These are phyloP conservation scores for Lophiotrema nucula DNA, from an alignment of 495 filamentous ascomycete genomes.

Conservation along the genomic window DNA sequence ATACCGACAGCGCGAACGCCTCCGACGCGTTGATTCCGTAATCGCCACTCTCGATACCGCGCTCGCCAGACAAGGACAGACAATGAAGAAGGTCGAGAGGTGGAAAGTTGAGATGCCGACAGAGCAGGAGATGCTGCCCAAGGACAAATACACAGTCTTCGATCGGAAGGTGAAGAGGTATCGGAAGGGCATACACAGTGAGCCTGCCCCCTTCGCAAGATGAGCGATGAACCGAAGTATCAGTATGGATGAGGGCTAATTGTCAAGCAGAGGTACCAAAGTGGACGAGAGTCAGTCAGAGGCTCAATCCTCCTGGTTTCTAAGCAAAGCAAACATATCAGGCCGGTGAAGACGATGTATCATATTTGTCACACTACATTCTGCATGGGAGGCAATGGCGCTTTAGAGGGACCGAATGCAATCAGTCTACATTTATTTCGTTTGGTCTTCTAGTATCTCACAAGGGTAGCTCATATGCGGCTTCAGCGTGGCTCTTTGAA, in stretches of 20 bases:
- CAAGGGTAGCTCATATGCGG: too few species aligned
- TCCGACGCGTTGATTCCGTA: constrained; percentile 80
- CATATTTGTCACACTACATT: not conserved
- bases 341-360: not conserved
- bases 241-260: constrained; percentile 2
- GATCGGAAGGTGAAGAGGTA: constrained; percentile 94
- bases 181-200: constrained; percentile 95
- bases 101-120: constrained; percentile 96
- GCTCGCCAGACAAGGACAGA: constrained; percentile 53
- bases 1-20: constrained; percentile 78
- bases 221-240: not conserved
- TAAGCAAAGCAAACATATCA: constrained; percentile 2
- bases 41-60: constrained; percentile 74
- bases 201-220: constrained; percentile 45
- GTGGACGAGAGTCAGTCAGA: constrained; percentile 35
- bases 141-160: constrained; percentile 98
- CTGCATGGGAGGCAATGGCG: too few species aligned
- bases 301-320: constrained; percentile 33
- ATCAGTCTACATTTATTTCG: too few species aligned
- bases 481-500: too few species aligned
- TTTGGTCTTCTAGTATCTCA: too few species aligned
- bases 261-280: constrained; percentile 27
- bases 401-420: too few species aligned
- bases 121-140: constrained; percentile 92
- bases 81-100: constrained; percentile 67